Conservation (phyloP, 2,329 filamentous ascomycete species). For the Magnaporthiopsis incrustans region DNA sequence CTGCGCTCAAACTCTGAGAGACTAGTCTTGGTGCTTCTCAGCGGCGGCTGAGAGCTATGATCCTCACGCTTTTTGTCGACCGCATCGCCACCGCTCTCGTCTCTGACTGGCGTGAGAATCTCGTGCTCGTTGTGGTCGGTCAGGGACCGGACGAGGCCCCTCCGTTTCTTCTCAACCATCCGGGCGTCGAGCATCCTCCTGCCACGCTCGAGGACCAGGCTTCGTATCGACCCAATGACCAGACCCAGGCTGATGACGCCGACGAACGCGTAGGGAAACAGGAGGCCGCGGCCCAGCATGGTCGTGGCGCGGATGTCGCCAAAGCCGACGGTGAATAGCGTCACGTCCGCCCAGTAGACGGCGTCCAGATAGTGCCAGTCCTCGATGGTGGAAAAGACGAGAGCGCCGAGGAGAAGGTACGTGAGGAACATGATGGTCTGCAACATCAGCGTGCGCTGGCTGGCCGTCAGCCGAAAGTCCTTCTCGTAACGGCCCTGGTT, state of each 20-base stretch:
- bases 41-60: not conserved
- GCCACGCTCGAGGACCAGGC: slow-evolving; percentile 51
- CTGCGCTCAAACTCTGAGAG: slow-evolving; percentile 49
- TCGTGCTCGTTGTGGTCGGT: slow-evolving; percentile 34
- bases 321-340: slow-evolving; percentile 56
- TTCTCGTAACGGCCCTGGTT: slow-evolving; percentile 61
- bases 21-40: slow-evolving; percentile 7
- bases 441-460: slow-evolving; percentile 80
- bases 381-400: slow-evolving; percentile 66
- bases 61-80: slow-evolving; percentile 9
- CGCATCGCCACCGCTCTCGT: slow-evolving; percentile 11
- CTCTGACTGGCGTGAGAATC: slow-evolving; percentile 41
- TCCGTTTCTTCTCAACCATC: slow-evolving; percentile 52
- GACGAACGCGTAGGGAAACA: slow-evolving; percentile 77
- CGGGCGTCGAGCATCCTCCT: slow-evolving; percentile 45
- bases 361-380: slow-evolving; percentile 70
- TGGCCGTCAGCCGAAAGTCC: slow-evolving; percentile 69
- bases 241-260: slow-evolving; percentile 65
- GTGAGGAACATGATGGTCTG: slow-evolving; percentile 82
- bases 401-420: slow-evolving; percentile 71
- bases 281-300: slow-evolving; percentile 55
- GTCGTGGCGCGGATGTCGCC: slow-evolving; percentile 45
- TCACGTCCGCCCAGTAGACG: slow-evolving; percentile 72
- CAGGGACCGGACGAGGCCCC: slow-evolving; percentile 37
- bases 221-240: slow-evolving; percentile 32